A percentile compares a stretch with the other conserved stretches of the same genome.
Conservation (phyloP, 2,329 filamentous ascomycete species). For the Colletotrichum sansevieriae region DNA sequence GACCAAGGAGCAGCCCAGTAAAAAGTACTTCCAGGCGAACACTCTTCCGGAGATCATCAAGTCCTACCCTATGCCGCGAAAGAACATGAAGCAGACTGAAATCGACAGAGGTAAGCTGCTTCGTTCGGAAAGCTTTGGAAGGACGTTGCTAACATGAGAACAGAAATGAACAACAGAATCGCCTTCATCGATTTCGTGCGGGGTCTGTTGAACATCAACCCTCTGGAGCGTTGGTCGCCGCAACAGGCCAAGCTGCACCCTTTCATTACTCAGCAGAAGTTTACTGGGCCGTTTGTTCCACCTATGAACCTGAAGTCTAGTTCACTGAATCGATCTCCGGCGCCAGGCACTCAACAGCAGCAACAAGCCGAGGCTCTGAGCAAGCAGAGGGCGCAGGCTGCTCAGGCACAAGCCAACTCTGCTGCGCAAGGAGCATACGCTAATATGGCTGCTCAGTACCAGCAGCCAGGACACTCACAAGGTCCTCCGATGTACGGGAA, state of each 20-base stretch:
- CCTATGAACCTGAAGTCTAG: slow-evolving; percentile 96
- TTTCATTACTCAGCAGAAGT: slow-evolving; percentile 99
- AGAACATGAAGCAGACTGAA: slow-evolving; percentile 99
- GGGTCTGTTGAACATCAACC: slow-evolving; percentile 92
- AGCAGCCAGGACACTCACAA: slow-evolving; percentile 60
- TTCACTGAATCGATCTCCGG: slow-evolving; percentile 86
- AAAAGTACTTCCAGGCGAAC: slow-evolving; percentile 98
- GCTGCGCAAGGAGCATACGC: slow-evolving; percentile 74
- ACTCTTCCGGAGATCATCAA: slow-evolving; percentile 97
- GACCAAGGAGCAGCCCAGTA: slow-evolving; percentile 98
- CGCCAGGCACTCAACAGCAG: slow-evolving; percentile 94
- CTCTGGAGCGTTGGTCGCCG: slow-evolving; percentile 95
- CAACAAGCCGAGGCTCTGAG: slow-evolving; percentile 94
- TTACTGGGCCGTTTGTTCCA: slow-evolving; percentile 93
- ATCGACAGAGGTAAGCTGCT: slow-evolving; percentile 84
- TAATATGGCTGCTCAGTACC: slow-evolving; percentile 62
- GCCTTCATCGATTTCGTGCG: slow-evolving; percentile 99
- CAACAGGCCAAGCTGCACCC: slow-evolving; percentile 97
- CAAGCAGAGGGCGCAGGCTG: slow-evolving; percentile 86
- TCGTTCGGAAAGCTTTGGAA: not conserved
- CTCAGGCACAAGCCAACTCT: slow-evolving; percentile 77
- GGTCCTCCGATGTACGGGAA: slow-evolving; percentile 82
- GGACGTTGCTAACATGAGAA: slow-evolving; percentile 42
- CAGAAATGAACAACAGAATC: slow-evolving; percentile 98
- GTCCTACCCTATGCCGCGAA: slow-evolving; percentile 96